Percentiles rank a stretch among this genome's conserved stretches.
Evolutionary conservation across 345 rosid species (phyloP).

Genomic region (Populus tremula): DNA sequence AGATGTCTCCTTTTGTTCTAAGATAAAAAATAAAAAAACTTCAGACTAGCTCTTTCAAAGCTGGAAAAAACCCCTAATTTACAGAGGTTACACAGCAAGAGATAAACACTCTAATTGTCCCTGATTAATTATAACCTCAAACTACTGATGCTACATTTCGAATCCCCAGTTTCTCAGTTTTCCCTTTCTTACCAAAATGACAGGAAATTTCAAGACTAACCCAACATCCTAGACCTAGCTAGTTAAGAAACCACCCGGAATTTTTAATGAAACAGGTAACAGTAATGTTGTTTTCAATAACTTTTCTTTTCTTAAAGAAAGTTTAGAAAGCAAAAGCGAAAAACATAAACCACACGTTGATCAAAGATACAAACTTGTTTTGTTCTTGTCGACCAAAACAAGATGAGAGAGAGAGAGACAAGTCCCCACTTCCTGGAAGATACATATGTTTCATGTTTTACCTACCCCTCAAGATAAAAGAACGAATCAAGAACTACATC

Average conservation of each 20-base stretch:
- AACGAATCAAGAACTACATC: conserved; percentile 1
- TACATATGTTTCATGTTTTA: neutral
- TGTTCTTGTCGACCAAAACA: neutral
- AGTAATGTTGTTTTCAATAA: neutral
- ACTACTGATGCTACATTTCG: neutral
- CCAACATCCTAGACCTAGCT: neutral
- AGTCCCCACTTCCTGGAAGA: neutral
- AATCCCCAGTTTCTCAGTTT: neutral
- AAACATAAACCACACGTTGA: neutral
- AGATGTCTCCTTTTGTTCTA: no score
- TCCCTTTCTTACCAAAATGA: neutral
- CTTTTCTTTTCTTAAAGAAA: neutral
- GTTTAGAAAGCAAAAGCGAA: neutral
- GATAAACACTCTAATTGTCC: neutral
- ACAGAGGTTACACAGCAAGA: neutral
- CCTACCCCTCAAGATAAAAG: neutral
- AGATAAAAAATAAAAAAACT: no score
- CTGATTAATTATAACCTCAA: neutral
- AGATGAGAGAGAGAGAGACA: neutral
- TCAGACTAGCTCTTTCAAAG: neutral
- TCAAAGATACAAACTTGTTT: neutral
- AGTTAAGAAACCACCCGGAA: neutral
- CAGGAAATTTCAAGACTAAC: neutral
- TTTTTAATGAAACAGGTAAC: neutral
- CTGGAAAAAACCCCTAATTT: no score